Evolutionary conservation across 805 yeast species (phyloP).

Genomic region (Starmerella sp.): DNA sequence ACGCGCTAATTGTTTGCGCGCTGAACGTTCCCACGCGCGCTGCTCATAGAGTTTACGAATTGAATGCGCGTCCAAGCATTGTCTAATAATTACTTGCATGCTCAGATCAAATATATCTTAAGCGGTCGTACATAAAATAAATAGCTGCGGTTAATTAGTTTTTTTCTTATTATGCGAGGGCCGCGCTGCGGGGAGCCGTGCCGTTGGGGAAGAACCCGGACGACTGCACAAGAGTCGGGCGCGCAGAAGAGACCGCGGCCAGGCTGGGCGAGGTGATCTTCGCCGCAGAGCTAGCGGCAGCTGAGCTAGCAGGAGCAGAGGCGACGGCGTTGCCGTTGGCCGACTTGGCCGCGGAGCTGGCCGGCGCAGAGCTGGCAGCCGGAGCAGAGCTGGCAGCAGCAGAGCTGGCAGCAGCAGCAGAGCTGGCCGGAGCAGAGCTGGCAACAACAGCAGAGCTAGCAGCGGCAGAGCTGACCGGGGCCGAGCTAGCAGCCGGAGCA

Average conservation of each 20-base stretch:
- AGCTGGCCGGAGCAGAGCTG: too few relatives aligned
- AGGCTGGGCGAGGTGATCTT: slow-evolving; percentile 1
- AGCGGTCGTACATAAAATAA: background rate
- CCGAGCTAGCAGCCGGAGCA: background rate
- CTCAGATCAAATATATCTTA: background rate
- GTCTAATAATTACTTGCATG: too few relatives aligned
- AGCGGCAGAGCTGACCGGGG: background rate
- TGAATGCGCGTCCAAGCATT: too few relatives aligned
- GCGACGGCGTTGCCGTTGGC: background rate
- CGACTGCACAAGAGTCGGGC: background rate
- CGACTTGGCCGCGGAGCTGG: background rate
- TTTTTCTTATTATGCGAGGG: background rate
- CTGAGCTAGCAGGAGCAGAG: background rate
- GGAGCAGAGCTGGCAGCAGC: background rate
- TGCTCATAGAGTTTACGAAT: too few relatives aligned
- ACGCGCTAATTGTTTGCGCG: too few relatives aligned
- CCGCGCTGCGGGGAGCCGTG: slow-evolving; percentile 2
- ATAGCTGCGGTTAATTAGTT: background rate
- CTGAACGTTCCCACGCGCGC: too few relatives aligned
- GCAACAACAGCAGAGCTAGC: too few relatives aligned
- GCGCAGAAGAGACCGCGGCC: slow-evolving; percentile 1
- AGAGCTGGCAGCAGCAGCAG: too few relatives aligned
- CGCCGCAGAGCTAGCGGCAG: background rate
- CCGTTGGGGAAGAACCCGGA: background rate
- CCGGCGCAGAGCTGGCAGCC: background rate